These are phyloP conservation scores for Stephania japonica DNA, from an alignment of 164 flowering plant genomes.

Conservation along the genomic window DNA sequence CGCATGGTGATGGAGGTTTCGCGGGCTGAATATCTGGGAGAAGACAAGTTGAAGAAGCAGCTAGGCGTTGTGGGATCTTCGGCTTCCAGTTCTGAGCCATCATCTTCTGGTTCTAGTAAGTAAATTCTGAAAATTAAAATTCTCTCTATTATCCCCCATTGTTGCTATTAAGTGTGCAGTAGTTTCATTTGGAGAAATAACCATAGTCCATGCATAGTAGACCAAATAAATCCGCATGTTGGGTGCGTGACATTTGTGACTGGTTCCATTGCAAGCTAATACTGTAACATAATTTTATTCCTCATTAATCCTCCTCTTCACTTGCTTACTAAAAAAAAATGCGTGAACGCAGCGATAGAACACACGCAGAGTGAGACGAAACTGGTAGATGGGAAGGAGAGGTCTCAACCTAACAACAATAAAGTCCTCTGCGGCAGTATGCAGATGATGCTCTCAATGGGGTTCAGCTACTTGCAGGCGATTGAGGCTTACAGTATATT, in stretches of 20 bases:
- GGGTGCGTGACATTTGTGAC: background rate
- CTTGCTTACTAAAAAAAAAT: background rate
- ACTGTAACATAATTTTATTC: background rate
- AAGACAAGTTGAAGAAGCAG: conserved; percentile 56
- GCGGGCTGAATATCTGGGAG: conserved; percentile 78
- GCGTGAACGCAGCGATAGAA: conserved; percentile 28
- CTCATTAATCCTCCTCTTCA: background rate
- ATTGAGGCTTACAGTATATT: conserved; percentile 88
- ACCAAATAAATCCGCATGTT: background rate
- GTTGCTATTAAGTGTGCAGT: background rate
- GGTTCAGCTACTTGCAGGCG: conserved; percentile 84
- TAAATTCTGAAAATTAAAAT: background rate
- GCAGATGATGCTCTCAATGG: conserved; percentile 87
- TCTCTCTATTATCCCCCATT: background rate
- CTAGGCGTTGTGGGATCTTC: conserved; percentile 55
- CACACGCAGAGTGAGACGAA: conserved; percentile 41
- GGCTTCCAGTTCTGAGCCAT: conserved; percentile 84
- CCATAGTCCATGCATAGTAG: background rate
- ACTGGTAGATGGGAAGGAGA: conserved; percentile 27
- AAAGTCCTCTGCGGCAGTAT: conserved; percentile 55
- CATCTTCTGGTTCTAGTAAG: conserved; percentile 94
- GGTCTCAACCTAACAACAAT: conserved; percentile 17
- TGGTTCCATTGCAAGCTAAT: background rate
- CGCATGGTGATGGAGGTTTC: conserved; percentile 98
- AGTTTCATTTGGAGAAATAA: background rate